Conservation (phyloP, 2,329 filamentous ascomycete species). For the Trichoderma polysporum region DNA sequence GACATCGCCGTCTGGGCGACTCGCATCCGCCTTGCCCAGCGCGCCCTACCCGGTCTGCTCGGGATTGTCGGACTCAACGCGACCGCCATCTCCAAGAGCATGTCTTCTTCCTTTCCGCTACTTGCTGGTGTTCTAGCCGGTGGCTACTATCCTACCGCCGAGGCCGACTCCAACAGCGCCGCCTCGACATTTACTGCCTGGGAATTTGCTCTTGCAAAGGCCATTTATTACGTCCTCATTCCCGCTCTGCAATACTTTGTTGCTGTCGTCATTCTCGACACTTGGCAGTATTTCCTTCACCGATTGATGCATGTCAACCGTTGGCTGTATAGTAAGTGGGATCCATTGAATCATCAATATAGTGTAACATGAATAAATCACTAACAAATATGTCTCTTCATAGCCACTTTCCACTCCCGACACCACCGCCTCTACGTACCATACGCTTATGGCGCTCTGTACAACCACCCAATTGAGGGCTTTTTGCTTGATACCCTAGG, state of each 20-base stretch:
- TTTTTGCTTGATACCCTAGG: constrained; percentile 91
- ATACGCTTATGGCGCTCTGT: constrained; percentile 94
- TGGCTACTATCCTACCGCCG: constrained; percentile 74
- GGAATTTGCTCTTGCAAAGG: constrained; percentile 73
- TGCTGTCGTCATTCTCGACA: constrained; percentile 78
- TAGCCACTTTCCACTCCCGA: constrained; percentile 76
- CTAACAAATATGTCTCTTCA: constrained; percentile 29
- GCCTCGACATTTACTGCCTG: constrained; percentile 74
- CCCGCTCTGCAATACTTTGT: constrained; percentile 75
- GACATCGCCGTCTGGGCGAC: constrained; percentile 89
- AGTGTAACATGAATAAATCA: constrained; percentile 46
- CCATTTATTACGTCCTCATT: constrained; percentile 76
- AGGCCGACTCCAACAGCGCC: constrained; percentile 51
- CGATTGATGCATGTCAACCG: constrained; percentile 96
- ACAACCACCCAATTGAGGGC: constrained; percentile 94
- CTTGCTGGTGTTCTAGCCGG: constrained; percentile 75
- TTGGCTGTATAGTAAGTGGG: constrained; percentile 84
- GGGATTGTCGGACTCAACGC: constrained; percentile 75
- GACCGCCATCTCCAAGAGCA: constrained; percentile 69
- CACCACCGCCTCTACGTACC: constrained; percentile 97
- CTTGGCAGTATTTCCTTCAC: constrained; percentile 98
- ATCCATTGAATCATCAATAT: constrained; percentile 37
- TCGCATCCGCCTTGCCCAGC: constrained; percentile 74
- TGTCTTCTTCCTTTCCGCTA: constrained; percentile 68
- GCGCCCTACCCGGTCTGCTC: constrained; percentile 71